phyloP scores from a whole-genome alignment of 305 asterid genomes.

The Euphrasia arctica region DNA sequence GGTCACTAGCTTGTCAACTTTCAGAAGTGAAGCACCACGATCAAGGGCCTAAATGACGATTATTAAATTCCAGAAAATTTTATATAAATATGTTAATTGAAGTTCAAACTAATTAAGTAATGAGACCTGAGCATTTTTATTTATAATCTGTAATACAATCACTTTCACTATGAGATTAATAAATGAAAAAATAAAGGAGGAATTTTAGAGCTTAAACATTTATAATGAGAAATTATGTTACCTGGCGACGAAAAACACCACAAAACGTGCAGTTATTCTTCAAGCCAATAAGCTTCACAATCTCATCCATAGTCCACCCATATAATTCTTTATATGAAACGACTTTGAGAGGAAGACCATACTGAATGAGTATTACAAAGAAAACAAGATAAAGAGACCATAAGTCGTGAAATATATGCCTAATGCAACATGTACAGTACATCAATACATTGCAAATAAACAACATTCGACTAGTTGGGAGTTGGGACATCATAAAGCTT shows the following conservation, averaged over 20 bases:
- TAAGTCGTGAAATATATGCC: neutral
- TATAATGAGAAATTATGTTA: constrained; percentile 28
- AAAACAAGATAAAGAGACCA: neutral
- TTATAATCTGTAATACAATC: constrained; percentile 14
- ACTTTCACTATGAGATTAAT: constrained; percentile 17
- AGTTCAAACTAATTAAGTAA: neutral
- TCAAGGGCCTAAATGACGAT: constrained; percentile 60
- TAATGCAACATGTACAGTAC: constrained; percentile 14
- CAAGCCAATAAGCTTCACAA: constrained; percentile 90
- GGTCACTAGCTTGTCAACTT: constrained; percentile 91
- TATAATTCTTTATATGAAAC: constrained; percentile 89
- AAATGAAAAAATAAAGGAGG: no score
- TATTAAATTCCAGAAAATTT: neutral
- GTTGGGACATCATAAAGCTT: no score
- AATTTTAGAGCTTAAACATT: neutral
- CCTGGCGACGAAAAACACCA: constrained; percentile 99
- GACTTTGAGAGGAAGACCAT: constrained; percentile 93
- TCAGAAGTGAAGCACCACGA: constrained; percentile 89
- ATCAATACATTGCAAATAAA: constrained; percentile 5
- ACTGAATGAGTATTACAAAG: constrained; percentile 40
- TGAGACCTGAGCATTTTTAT: neutral
- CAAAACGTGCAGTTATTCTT: constrained; percentile 98
- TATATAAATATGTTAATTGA: neutral
- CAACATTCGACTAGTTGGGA: neutral
- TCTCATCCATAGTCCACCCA: constrained; percentile 99